Percentiles rank a stretch among this genome's conserved stretches.
These are phyloP conservation scores for Saprolegnia parasitica DNA, from an alignment of 352 stramenopile genomes.

Conservation along the genomic window DNA sequence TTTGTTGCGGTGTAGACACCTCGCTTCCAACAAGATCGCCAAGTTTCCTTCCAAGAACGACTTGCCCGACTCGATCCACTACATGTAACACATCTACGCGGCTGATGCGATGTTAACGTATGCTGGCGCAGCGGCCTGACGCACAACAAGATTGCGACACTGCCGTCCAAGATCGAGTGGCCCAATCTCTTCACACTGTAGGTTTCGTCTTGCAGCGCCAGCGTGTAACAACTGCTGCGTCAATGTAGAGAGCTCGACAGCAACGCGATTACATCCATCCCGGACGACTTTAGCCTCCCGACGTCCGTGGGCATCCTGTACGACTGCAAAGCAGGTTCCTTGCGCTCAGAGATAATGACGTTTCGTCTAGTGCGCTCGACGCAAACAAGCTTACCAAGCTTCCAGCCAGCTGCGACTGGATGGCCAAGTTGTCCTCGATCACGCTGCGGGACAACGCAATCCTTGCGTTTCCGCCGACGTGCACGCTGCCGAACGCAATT, in stretches of 20 bases:
- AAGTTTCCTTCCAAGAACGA: conserved; percentile 1
- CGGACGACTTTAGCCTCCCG: neutral
- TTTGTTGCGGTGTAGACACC: neutral
- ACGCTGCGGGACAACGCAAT: conserved; percentile 4
- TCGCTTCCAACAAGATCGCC: conserved; percentile 19
- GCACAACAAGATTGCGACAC: conserved; percentile 1
- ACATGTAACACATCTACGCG: neutral
- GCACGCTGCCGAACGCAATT: conserved; percentile 1
- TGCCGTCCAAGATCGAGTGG: conserved; percentile 4
- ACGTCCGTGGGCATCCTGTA: conserved; percentile 15
- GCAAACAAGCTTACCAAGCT: conserved; percentile 2
- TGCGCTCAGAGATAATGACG: neutral
- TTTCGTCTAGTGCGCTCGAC: conserved; percentile 8
- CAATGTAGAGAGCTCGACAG: conserved; percentile 18
- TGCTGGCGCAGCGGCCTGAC: conserved; percentile 9
- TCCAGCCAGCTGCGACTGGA: neutral
- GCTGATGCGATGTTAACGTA: neutral
- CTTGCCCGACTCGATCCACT: neutral
- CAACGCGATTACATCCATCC: conserved; percentile 16
- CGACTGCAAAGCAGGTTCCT: neutral
- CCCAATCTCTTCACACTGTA: conserved; percentile 11
- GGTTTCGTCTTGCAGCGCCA: neutral
- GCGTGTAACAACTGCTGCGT: neutral
- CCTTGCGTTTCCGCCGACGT: neutral
- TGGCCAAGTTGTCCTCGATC: neutral